Percentiles rank a stretch among this genome's conserved stretches.
Evolutionary conservation across 768 basidiomycete species (phyloP).

Genomic region (Suillus alpinus): DNA sequence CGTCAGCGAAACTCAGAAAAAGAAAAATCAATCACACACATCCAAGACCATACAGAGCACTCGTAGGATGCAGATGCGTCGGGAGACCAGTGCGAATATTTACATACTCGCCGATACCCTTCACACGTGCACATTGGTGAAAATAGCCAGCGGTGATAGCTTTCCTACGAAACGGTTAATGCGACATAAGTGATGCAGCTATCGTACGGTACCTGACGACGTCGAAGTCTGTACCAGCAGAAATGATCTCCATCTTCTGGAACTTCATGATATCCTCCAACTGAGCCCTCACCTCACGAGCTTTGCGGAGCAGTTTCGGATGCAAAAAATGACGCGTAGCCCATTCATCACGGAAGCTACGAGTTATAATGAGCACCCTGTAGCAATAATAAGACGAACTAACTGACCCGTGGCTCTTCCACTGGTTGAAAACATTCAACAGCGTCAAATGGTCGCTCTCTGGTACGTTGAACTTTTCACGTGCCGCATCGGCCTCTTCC

Average conservation of each 20-base stretch:
- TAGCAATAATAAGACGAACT: background rate
- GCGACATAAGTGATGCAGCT: background rate
- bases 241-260: conserved; percentile 93
- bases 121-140: conserved; percentile 96
- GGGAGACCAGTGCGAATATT: conserved; percentile 94
- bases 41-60: conserved; percentile 93
- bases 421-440: conserved; percentile 95
- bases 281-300: conserved; percentile 91
- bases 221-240: conserved; percentile 94
- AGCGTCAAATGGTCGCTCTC: conserved; percentile 97
- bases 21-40: conserved; percentile 50
- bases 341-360: conserved; percentile 92
- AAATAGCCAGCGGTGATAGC: conserved; percentile 98
- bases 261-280: conserved; percentile 99
- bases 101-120: conserved; percentile 98
- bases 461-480: conserved; percentile 98
- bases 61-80: conserved; percentile 95
- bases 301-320: conserved; percentile 92
- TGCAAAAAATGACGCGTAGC: conserved; percentile 93
- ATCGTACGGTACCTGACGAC: conserved; percentile 56
- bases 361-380: conserved; percentile 2
- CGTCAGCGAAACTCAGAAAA: conserved; percentile 2
- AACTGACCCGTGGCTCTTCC: conserved; percentile 91
- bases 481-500: conserved; percentile 95
- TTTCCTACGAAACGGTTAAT: conserved; percentile 53